These are phyloP conservation scores for Lentinula guzmanii DNA, from an alignment of 768 basidiomycete species.

Conservation along the genomic window DNA sequence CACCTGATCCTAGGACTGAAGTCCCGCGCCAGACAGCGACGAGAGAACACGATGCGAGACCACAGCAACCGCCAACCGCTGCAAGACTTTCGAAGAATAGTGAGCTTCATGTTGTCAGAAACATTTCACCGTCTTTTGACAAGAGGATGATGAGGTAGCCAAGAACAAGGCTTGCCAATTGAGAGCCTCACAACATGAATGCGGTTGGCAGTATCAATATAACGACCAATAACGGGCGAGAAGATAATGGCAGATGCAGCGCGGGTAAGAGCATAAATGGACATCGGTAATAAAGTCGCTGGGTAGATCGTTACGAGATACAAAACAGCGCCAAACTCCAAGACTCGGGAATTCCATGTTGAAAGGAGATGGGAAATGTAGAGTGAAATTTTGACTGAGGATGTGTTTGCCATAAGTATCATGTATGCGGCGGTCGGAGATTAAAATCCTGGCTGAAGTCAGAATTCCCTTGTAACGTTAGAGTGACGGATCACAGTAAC, in stretches of 20 bases:
- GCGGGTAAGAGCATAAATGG: slow-evolving; percentile 19
- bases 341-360: slow-evolving; percentile 23
- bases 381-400: background rate
- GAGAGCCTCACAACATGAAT: slow-evolving; percentile 18
- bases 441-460: too few species aligned
- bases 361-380: slow-evolving; percentile 23
- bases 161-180: slow-evolving; percentile 10
- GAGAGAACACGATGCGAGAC: slow-evolving; percentile 16
- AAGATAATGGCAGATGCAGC: slow-evolving; percentile 15
- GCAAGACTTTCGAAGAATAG: background rate
- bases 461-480: background rate
- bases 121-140: background rate
- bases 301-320: slow-evolving; percentile 18
- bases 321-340: slow-evolving; percentile 22
- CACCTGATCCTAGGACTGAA: background rate
- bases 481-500: background rate
- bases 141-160: too few species aligned
- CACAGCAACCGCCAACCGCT: slow-evolving; percentile 14
- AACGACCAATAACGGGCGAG: slow-evolving; percentile 6
- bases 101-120: background rate
- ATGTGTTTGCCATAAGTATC: too few species aligned
- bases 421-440: too few species aligned
- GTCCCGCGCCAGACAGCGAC: background rate
- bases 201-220: slow-evolving; percentile 16
- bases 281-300: slow-evolving; percentile 19